phyloP scores from a whole-genome alignment of 352 stramenopile genomes.

The Phytophthora sansomeana region DNA sequence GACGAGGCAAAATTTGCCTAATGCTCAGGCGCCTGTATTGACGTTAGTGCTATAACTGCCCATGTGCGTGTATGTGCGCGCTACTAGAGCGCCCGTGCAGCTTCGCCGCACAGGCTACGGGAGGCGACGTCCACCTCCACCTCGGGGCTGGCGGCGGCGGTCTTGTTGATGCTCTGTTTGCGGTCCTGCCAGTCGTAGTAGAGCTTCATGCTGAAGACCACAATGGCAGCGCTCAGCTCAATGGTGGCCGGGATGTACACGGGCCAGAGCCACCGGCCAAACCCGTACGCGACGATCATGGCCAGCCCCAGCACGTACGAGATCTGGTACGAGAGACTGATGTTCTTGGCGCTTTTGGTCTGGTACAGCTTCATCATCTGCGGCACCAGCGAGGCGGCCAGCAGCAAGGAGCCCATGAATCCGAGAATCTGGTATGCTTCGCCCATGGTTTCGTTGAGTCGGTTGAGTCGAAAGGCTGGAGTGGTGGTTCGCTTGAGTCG shows the following conservation, averaged over 20 bases:
- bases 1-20: neutral
- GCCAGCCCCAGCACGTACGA: constrained; percentile 51
- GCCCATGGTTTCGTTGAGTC: constrained; percentile 20
- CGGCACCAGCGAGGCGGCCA: constrained; percentile 51
- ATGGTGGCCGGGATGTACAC: constrained; percentile 64
- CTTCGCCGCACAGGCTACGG: constrained; percentile 17
- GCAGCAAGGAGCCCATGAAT: constrained; percentile 53
- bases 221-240: constrained; percentile 43
- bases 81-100: neutral
- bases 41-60: neutral
- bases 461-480: neutral
- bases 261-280: constrained; percentile 57
- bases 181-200: constrained; percentile 43
- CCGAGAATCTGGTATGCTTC: constrained; percentile 55
- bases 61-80: neutral
- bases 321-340: constrained; percentile 53
- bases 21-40: neutral
- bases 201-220: constrained; percentile 57
- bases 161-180: constrained; percentile 27
- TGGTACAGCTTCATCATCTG: constrained; percentile 59
- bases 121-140: constrained; percentile 30
- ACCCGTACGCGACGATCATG: constrained; percentile 55
- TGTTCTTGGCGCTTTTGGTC: constrained; percentile 64
- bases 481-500: constrained; percentile 1
- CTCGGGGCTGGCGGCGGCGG: constrained; percentile 21